A percentile compares a stretch with the other conserved stretches of the same genome.
These are phyloP conservation scores for Fraxinus angustifolia DNA, from an alignment of 305 asterid species.

Conservation along the genomic window DNA sequence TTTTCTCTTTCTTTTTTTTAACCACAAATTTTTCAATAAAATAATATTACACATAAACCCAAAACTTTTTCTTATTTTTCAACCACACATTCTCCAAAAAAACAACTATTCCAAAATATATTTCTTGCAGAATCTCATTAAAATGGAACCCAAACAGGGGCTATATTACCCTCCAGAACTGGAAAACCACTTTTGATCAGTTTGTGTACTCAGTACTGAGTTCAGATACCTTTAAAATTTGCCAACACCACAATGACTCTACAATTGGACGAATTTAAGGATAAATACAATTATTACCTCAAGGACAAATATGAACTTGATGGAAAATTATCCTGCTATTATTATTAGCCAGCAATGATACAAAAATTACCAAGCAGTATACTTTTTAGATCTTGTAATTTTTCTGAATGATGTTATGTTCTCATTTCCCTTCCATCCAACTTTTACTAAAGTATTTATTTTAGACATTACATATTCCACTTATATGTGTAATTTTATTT, in stretches of 20 bases:
- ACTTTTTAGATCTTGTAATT: not conserved
- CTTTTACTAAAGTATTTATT: not conserved
- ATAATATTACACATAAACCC: no score
- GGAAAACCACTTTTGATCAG: not conserved
- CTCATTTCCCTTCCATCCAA: not conserved
- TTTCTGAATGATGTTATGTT: not conserved
- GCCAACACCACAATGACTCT: not conserved
- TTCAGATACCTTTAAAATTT: not conserved
- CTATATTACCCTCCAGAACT: not conserved
- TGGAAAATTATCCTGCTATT: not conserved
- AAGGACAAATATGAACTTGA: not conserved
- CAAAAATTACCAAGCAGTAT: not conserved
- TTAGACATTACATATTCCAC: not conserved
- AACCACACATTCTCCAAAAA: no score
- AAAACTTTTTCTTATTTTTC: no score
- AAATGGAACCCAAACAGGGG: no score
- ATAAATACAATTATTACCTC: not conserved
- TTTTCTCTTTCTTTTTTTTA: no score
- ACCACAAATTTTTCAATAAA: no score
- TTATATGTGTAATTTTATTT: not conserved
- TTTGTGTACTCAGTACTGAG: not conserved
- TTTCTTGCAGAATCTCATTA: no score
- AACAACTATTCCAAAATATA: no score
- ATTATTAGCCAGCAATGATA: not conserved
- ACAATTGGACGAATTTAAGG: not conserved